Evolutionary conservation across 2,329 filamentous ascomycete species (phyloP).

Genomic region (Beauveria rudraprayagi): DNA sequence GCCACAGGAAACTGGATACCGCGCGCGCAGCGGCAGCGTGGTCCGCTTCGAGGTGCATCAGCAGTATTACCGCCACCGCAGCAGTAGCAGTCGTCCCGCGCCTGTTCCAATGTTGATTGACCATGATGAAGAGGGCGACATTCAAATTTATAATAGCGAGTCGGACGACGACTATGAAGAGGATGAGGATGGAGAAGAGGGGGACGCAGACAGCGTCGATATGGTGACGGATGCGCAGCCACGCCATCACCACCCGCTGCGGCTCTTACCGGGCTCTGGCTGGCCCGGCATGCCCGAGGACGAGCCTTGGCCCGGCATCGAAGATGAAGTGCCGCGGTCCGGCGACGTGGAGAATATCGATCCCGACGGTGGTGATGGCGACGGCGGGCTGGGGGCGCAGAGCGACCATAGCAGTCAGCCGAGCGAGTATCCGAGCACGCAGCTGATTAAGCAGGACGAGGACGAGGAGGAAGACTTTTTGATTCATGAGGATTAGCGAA

Average conservation of each 20-base stretch:
- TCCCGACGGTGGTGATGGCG: conserved; percentile 22
- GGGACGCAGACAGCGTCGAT: conserved; percentile 20
- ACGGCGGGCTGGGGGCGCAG: conserved; percentile 22
- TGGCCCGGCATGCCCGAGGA: conserved; percentile 37
- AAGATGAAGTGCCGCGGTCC: conserved; percentile 30
- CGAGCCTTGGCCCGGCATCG: conserved; percentile 49
- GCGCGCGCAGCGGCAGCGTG: conserved; percentile 21
- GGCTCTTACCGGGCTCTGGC: conserved; percentile 22
- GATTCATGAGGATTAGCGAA: conserved; percentile 32
- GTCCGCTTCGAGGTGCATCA: conserved; percentile 22
- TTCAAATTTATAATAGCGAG: conserved; percentile 28
- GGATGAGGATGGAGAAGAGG: conserved; percentile 13
- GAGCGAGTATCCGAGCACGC: conserved; percentile 48
- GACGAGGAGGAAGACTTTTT: conserved; percentile 22
- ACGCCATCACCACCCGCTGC: conserved; percentile 14
- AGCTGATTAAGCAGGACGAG: conserved; percentile 31
- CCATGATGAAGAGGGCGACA: conserved; percentile 19
- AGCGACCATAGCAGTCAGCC: conserved; percentile 42
- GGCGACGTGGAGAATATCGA: conserved; percentile 44
- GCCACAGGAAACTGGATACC: conserved; percentile 28
- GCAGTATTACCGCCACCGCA: conserved; percentile 29
- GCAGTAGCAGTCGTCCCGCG: conserved; percentile 22
- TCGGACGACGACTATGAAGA: conserved; percentile 27
- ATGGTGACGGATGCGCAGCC: conserved; percentile 18
- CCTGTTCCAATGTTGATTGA: neutral